Percentiles rank a stretch among this genome's conserved stretches.
Conservation (phyloP, 2,329 filamentous ascomycete genomes). For the Septoria linicola region DNA sequence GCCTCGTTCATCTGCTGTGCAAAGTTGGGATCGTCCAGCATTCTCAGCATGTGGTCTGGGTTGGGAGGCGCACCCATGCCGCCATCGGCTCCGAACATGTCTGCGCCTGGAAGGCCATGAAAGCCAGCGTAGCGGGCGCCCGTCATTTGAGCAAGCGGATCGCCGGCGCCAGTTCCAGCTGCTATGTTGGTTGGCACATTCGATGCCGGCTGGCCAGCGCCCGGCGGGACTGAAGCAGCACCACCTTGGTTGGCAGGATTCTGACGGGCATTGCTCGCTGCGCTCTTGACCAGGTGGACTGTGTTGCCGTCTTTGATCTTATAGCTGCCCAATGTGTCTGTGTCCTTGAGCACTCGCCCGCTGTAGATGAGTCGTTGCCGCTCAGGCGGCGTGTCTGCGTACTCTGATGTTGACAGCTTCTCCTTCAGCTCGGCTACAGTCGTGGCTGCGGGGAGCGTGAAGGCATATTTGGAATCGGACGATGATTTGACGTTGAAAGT, state of each 20-base stretch:
- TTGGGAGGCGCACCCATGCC: conserved; percentile 88
- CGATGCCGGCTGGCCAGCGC: conserved; percentile 52
- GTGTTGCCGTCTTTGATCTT: conserved; percentile 97
- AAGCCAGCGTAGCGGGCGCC: conserved; percentile 93
- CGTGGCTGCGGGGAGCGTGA: conserved; percentile 75
- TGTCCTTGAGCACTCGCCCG: conserved; percentile 92
- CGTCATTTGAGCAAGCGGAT: conserved; percentile 84
- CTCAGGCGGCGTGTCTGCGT: conserved; percentile 81
- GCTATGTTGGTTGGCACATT: conserved; percentile 75
- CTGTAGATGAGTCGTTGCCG: conserved; percentile 97
- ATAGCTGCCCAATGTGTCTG: conserved; percentile 77
- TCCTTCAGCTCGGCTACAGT: conserved; percentile 84
- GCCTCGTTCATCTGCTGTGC: conserved; percentile 89
- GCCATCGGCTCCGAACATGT: conserved; percentile 90
- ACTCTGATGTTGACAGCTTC: conserved; percentile 77
- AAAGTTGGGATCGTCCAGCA: conserved; percentile 86
- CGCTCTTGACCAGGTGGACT: conserved; percentile 93
- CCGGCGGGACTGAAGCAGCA: conserved; percentile 41
- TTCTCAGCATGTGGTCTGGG: conserved; percentile 75
- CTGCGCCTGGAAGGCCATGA: conserved; percentile 79
- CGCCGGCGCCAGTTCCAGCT: conserved; percentile 74
- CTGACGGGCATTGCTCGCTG: conserved; percentile 75
- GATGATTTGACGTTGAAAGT: conserved; percentile 98
- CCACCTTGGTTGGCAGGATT: conserved; percentile 53
- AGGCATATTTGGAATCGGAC: conserved; percentile 77